Conservation (phyloP, 345 rosid genomes). For the Microcos paniculata region DNA sequence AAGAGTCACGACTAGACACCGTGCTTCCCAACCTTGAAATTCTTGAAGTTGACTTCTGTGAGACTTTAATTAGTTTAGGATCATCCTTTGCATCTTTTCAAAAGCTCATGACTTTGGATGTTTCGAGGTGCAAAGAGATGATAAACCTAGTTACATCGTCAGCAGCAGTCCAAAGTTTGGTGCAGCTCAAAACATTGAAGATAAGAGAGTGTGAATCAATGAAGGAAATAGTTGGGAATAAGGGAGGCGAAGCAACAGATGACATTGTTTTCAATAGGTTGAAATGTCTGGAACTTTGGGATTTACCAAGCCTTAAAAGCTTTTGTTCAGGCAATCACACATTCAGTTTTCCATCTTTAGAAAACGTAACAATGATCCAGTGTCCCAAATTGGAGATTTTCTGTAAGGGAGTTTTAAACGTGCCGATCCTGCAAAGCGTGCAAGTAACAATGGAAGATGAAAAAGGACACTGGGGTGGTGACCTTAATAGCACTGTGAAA, state of each 20-base stretch:
- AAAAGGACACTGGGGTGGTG: no score
- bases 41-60: background rate
- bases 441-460: background rate
- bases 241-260: background rate
- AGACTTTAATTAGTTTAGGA: background rate
- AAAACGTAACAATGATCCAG: background rate
- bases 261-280: constrained; percentile 12
- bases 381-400: constrained; percentile 4
- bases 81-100: background rate
- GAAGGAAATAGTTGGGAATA: background rate
- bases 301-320: background rate
- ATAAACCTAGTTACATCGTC: background rate
- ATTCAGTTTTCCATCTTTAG: background rate
- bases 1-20: background rate
- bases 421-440: background rate
- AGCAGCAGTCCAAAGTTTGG: constrained; percentile 9
- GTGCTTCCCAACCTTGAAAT: background rate
- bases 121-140: background rate
- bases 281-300: background rate
- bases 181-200: background rate
- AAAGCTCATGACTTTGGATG: background rate
- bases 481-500: no score
- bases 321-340: background rate
- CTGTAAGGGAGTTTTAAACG: background rate
- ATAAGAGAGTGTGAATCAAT: background rate